phyloP scores from a whole-genome alignment of 2,329 filamentous ascomycete genomes.

The Sclerotinia minor region DNA sequence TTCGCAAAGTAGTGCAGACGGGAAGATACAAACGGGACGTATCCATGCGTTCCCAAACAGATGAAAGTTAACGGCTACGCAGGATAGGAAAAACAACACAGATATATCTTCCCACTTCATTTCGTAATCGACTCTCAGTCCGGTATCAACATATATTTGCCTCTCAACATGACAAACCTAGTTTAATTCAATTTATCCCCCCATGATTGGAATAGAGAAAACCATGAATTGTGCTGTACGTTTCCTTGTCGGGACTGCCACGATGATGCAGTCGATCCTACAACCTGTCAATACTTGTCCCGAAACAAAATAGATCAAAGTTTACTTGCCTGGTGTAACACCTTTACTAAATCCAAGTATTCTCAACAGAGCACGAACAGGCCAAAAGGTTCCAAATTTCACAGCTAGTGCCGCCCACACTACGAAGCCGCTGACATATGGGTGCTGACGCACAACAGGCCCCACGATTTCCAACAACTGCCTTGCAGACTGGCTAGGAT shows the following conservation, averaged over 20 bases:
- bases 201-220: slow-evolving; percentile 5
- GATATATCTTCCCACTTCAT: background rate
- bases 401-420: slow-evolving; percentile 6
- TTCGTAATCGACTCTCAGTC: background rate
- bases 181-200: background rate
- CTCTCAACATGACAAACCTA: background rate
- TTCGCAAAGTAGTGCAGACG: background rate
- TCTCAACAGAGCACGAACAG: slow-evolving; percentile 4
- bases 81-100: background rate
- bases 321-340: background rate
- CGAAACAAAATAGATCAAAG: background rate
- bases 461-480: background rate
- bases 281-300: background rate
- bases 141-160: background rate
- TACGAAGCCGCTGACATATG: slow-evolving; percentile 1
- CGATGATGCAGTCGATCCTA: slow-evolving; percentile 11
- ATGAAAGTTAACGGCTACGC: background rate
- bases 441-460: background rate
- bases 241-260: slow-evolving; percentile 17
- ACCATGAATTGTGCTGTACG: slow-evolving; percentile 19
- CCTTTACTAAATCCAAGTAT: slow-evolving; percentile 21
- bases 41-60: background rate
- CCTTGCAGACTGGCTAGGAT: slow-evolving; percentile 14
- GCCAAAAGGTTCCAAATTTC: slow-evolving; percentile 13
- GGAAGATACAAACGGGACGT: background rate